Percentiles rank a stretch among this genome's conserved stretches.
phyloP scores from a whole-genome alignment of 352 stramenopile genomes.

The Globisporangium irregulare region DNA sequence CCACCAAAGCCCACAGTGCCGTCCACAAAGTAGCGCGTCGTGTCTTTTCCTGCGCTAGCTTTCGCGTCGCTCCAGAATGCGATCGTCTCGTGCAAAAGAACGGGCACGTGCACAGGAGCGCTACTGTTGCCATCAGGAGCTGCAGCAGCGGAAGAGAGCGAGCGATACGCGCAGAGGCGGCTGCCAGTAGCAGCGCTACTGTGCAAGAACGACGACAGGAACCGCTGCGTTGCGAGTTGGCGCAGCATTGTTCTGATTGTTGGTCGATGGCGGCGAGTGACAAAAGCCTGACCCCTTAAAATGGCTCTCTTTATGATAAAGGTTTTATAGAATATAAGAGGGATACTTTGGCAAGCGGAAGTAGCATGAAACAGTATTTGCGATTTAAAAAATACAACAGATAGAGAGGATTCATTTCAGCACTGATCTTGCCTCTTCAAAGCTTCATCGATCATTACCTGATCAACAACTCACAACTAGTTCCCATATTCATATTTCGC shows the following conservation, averaged over 20 bases:
- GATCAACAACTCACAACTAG: no score
- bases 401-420: neutral
- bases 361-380: neutral
- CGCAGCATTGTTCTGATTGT: conserved; percentile 2
- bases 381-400: neutral
- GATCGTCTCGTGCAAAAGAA: conserved; percentile 59
- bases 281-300: neutral
- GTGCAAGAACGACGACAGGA: neutral
- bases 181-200: neutral
- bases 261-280: neutral
- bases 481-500: neutral
- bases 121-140: conserved; percentile 15
- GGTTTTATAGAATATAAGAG: neutral
- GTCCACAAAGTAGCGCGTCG: conserved; percentile 61
- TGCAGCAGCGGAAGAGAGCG: neutral
- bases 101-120: conserved; percentile 44
- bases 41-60: neutral
- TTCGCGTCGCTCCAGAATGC: conserved; percentile 18
- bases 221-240: conserved; percentile 1
- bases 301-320: neutral
- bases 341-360: no score
- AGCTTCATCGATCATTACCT: no score
- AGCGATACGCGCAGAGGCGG: neutral
- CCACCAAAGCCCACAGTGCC: conserved; percentile 70
- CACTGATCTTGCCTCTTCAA: no score